Conservation (phyloP, 2,329 filamentous ascomycete genomes). For the Aureobasidium pullulans region DNA sequence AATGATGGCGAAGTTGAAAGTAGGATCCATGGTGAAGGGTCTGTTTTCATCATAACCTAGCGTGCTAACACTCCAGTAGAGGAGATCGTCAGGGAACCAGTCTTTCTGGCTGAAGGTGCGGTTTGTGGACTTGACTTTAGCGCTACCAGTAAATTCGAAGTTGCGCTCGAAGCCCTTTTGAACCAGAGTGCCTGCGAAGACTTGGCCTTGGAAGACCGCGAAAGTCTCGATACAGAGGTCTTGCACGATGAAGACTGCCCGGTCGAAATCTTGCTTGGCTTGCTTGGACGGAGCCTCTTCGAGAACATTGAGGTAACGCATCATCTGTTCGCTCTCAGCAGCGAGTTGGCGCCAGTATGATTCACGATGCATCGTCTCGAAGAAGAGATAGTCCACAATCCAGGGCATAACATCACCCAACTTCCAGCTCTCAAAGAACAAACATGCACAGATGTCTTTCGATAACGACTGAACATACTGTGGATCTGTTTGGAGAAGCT, state of each 20-base stretch:
- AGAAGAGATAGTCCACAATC: not conserved
- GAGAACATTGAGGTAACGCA: not conserved
- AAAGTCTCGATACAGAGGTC: not conserved
- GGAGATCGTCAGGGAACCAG: slow-evolving; percentile 1
- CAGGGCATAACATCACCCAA: not conserved
- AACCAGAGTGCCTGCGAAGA: not conserved
- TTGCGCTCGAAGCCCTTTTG: not conserved
- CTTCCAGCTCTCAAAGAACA: not conserved
- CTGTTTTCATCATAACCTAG: not conserved
- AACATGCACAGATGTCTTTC: not conserved
- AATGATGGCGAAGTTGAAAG: not conserved
- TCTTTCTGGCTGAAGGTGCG: not conserved
- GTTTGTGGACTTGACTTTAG: not conserved
- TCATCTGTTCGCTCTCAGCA: not conserved
- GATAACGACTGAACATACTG: not conserved
- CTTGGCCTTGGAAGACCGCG: not conserved
- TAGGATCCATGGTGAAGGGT: not conserved
- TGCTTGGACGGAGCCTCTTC: not conserved
- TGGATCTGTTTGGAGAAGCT: not conserved
- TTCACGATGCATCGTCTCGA: not conserved
- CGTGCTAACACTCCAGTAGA: not conserved
- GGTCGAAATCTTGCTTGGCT: not conserved
- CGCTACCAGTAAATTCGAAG: not conserved
- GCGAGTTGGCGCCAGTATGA: not conserved
- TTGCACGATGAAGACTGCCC: not conserved